These are phyloP conservation scores for Nicotiana attenuata DNA, from an alignment of 257 asterid species.

Conservation along the genomic window DNA sequence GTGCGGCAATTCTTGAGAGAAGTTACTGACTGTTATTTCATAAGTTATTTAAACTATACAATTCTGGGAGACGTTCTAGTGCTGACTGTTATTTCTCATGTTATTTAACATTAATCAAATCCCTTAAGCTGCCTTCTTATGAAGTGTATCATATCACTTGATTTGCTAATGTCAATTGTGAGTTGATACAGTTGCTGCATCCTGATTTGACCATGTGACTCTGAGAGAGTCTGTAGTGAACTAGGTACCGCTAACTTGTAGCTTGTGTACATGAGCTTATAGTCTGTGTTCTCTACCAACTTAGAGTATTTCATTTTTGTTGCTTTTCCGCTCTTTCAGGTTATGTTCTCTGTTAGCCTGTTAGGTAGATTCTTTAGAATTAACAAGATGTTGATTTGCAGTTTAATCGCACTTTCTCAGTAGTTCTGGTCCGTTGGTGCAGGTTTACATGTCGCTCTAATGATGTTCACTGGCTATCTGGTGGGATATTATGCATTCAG, in stretches of 20 bases:
- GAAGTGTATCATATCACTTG: not conserved
- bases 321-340: not conserved
- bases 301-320: not conserved
- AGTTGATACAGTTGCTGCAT: not conserved
- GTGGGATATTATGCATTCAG: slow-evolving; percentile 87
- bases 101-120: not conserved
- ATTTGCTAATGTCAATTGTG: not conserved
- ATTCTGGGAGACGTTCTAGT: not conserved
- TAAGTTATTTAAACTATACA: not conserved
- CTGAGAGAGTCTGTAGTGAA: not conserved
- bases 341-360: not conserved
- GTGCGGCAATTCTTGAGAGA: not conserved
- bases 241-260: not conserved
- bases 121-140: not conserved
- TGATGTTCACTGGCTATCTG: slow-evolving; percentile 87
- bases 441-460: slow-evolving; percentile 79
- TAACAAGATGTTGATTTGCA: not conserved
- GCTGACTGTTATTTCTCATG: not conserved
- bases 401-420: not conserved
- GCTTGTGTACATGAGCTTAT: not conserved
- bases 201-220: not conserved
- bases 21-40: not conserved
- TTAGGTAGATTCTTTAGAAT: not conserved
- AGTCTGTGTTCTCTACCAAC: not conserved
- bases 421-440: slow-evolving; percentile 20